These are phyloP conservation scores for Podospora comata DNA, from an alignment of 495 filamentous ascomycete genomes.

Conservation along the genomic window DNA sequence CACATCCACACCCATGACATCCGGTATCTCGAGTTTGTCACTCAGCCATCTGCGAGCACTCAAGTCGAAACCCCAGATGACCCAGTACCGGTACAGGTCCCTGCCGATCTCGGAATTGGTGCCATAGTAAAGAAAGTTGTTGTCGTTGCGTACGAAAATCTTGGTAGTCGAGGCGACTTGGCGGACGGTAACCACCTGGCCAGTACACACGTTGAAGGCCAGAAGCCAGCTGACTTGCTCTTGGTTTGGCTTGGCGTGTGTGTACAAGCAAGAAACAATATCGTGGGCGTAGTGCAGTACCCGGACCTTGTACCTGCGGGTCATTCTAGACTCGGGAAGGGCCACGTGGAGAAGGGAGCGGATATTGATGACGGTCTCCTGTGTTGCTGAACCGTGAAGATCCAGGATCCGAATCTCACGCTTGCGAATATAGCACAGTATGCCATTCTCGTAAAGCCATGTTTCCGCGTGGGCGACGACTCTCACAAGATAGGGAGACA, in stretches of 20 bases:
- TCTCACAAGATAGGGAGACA: constrained; percentile 59
- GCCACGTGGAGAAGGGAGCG: constrained; percentile 41
- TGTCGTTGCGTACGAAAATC: constrained; percentile 67
- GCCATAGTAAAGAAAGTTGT: constrained; percentile 64
- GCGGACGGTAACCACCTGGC: constrained; percentile 40
- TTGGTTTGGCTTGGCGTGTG: constrained; percentile 35
- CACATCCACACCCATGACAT: constrained; percentile 61
- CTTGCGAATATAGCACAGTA: constrained; percentile 57
- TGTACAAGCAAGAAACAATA: constrained; percentile 57
- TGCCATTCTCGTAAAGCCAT: constrained; percentile 62
- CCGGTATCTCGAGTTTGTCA: constrained; percentile 45
- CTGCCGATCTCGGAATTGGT: constrained; percentile 52
- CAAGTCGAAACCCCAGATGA: constrained; percentile 55
- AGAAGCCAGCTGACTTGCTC: constrained; percentile 52
- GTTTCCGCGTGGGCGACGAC: constrained; percentile 58
- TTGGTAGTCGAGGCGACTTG: constrained; percentile 49
- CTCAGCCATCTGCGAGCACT: constrained; percentile 30
- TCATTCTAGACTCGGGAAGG: constrained; percentile 29
- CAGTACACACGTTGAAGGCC: constrained; percentile 52
- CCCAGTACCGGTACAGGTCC: constrained; percentile 59
- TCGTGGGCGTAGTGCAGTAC: constrained; percentile 61
- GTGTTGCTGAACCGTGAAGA: constrained; percentile 48
- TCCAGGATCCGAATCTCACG: constrained; percentile 62
- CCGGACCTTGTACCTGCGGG: constrained; percentile 49
- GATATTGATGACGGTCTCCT: constrained; percentile 60